Base-by-base conservation (phyloP, 2,329 filamentous ascomycete species). In the Penicillium expansum region DNA sequence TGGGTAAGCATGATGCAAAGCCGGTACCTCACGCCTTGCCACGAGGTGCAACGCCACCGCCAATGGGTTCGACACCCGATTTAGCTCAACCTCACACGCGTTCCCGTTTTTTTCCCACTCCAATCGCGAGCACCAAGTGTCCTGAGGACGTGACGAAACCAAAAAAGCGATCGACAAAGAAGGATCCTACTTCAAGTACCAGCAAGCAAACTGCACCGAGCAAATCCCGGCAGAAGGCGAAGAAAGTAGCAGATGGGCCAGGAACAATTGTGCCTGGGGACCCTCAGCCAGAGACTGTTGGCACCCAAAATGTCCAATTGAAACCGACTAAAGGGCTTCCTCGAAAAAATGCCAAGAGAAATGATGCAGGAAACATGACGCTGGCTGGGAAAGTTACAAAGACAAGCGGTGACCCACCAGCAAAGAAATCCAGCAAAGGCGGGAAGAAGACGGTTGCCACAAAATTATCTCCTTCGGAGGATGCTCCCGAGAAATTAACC, bases 341-440 rank as follows among this genome's bases (percentile, higher is more conserved):
- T 7, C 64, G 56, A 47, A 69, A 67, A 33, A 61, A 51, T 14
- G 63, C 63, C 13, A 71, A 68, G 51, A 52, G 54, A 48, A 62
- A 68, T 29, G 68, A 63, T 22, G 10, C 57, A 18, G 67, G 64
- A 20, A 75, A 73, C 38, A 72, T 68, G 52, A 74, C 62, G 10
- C 58, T 77, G 33, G 63, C 68, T 35, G 73, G 74, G 16, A 74
- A 67, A 55, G 64, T 77, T 5, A 70, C 65, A 30, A 78, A 78
- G 60, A 48, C 67, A 10, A 62, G 62, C 7, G 61, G 38, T 52
- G 56, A 60, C 18, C 22, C 48, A 7, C 57, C 57, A 24, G 7
- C 56, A 24, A 62, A 60, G 44, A 52, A 61, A 27, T n/a, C 55
- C 7, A 57, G 37, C 22, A 62, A 63, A 33, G 50, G 49, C 1